Evolutionary conservation across 805 yeast species (phyloP), one percentile per base, ranked within the genome.

Genomic region (Schwanniomyces occidentalis): DNA sequence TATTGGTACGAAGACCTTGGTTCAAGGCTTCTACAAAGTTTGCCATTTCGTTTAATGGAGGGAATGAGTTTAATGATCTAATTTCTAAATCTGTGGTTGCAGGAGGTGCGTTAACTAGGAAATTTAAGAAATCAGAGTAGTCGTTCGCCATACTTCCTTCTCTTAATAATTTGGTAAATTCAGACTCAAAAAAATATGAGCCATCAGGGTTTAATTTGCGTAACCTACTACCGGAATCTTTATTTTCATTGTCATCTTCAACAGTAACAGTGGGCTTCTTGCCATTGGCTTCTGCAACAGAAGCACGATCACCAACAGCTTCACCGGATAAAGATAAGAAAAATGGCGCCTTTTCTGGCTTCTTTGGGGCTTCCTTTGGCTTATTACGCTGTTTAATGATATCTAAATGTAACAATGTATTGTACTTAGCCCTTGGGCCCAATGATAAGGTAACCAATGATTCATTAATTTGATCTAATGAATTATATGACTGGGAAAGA

Each of bases 351-450:
- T 79, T 74, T 45, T 84, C 85, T 2, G 96, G 87, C 45, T 81
- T 85, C 67, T 85, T 86, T 21, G 93, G 85, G 1, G 91, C 84
- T 55, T 88, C 96, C 33, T 69, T 80, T 15, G 99, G 97, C 61
- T 87, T 91, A 55, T 88, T 89, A 52, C 99, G 77, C 55, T 75
- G 77, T 52, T 80, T 87, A 48, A 93, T 91, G 5, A 80, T 75
- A 49, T 93, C 98, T 46, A 93, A 63, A 56, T 93, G 82, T 29
- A 86, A 58, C 27, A 93, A 63, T 2, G 95, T 88, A 42, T 75
- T 78, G 69, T 85, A 82, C 54, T 87, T 89, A 38, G 73, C 74
- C 49, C 91, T 76, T 16, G 98, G 87, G 5, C 84, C 83, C 20
- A 78, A 46, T 1, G 95, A 82, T 30, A 93, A 73, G 0, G 99